Evolutionary conservation across 805 yeast species (phyloP).

Genomic region (Wickerhamomyces ciferrii): DNA sequence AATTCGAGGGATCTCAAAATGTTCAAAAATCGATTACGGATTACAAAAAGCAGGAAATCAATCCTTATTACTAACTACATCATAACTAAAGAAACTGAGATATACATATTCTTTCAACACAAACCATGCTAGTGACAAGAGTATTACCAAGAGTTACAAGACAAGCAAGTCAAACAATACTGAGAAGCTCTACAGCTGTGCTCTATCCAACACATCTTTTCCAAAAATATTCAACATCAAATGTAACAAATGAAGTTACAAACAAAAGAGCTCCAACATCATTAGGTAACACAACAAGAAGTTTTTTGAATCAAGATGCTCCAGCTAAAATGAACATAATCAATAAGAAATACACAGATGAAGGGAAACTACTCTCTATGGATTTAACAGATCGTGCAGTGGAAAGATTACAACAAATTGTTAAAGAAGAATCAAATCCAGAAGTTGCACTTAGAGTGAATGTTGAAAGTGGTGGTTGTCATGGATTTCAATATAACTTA

Average conservation of each 20-base stretch:
- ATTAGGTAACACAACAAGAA: constrained; percentile 6
- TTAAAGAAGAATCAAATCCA: constrained; percentile 48
- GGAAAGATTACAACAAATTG: constrained; percentile 46
- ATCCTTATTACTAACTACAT: not conserved
- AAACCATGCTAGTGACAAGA: not conserved
- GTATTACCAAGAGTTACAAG: not conserved
- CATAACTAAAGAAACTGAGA: no score
- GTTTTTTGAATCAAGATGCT: constrained; percentile 3
- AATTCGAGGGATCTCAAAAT: not conserved
- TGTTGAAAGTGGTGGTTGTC: constrained; percentile 97
- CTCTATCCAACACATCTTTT: not conserved
- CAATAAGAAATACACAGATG: constrained; percentile 21
- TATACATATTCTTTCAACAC: not conserved
- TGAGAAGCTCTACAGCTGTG: not conserved
- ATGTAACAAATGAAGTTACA: not conserved
- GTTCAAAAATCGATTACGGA: not conserved
- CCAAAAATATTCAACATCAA: not conserved
- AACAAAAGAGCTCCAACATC: constrained; percentile 7
- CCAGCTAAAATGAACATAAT: constrained; percentile 4
- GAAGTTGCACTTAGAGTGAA: constrained; percentile 61
- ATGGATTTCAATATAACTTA: constrained; percentile 89
- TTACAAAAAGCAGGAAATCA: not conserved
- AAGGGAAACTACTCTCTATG: constrained; percentile 29
- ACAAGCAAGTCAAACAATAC: not conserved
- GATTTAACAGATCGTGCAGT: constrained; percentile 34